A percentile compares a stretch with the other conserved stretches of the same genome.
phyloP scores from a whole-genome alignment of 352 stramenopile species.

The Phytophthora macrochlamydospora region DNA sequence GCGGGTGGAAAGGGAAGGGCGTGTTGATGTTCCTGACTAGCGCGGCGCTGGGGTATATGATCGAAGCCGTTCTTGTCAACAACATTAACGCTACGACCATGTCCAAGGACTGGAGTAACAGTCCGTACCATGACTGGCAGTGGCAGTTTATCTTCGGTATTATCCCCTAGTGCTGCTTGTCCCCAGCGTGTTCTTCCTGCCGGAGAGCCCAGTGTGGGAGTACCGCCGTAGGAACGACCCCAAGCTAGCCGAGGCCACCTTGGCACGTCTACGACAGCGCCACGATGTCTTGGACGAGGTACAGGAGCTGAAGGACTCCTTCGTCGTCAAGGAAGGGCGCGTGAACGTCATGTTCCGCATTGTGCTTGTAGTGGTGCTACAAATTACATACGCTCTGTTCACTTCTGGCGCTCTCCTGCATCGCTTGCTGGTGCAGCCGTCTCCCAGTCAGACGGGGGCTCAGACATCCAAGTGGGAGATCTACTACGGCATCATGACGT shows the following conservation, averaged over 20 bases:
- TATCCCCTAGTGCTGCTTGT: slow-evolving; percentile 69
- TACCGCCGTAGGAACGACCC: slow-evolving; percentile 65
- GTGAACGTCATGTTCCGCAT: slow-evolving; percentile 82
- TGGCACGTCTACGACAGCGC: slow-evolving; percentile 77
- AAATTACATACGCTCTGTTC: slow-evolving; percentile 71
- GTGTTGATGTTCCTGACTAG: slow-evolving; percentile 86
- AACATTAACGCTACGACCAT: slow-evolving; percentile 78
- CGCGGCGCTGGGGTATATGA: slow-evolving; percentile 70
- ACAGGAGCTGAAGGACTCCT: slow-evolving; percentile 64
- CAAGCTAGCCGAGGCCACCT: slow-evolving; percentile 67
- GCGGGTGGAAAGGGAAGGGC: slow-evolving; percentile 85
- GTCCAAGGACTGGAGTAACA: slow-evolving; percentile 62
- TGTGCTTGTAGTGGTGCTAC: slow-evolving; percentile 58
- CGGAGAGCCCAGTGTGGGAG: slow-evolving; percentile 82
- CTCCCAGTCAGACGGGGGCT: slow-evolving; percentile 37
- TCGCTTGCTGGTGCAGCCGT: slow-evolving; percentile 65
- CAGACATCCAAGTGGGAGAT: slow-evolving; percentile 82
- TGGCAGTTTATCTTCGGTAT: slow-evolving; percentile 81
- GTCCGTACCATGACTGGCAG: slow-evolving; percentile 77
- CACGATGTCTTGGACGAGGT: slow-evolving; percentile 86
- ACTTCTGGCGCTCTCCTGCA: slow-evolving; percentile 73
- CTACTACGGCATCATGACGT: slow-evolving; percentile 80
- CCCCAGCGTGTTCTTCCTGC: slow-evolving; percentile 62
- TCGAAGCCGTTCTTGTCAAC: slow-evolving; percentile 77
- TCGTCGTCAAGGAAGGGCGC: slow-evolving; percentile 63